phyloP scores from a whole-genome alignment of 2,329 filamentous ascomycete species.

The Penicillium sumatraense region DNA sequence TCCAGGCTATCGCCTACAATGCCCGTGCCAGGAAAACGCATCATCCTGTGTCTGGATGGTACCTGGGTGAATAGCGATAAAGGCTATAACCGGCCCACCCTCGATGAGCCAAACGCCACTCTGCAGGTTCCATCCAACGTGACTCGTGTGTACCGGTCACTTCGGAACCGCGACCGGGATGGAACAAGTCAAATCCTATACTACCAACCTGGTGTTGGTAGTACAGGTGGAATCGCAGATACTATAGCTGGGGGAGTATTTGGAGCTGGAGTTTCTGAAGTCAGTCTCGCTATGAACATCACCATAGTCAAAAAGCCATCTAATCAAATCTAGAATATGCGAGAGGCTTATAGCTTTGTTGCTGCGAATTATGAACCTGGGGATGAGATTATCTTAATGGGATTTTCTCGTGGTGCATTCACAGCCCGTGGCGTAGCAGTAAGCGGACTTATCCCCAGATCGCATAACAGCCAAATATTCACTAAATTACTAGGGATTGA shows the following conservation, averaged over 20 bases:
- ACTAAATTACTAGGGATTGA: slow-evolving; percentile 27
- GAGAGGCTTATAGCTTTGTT: slow-evolving; percentile 32
- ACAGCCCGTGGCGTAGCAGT: slow-evolving; percentile 41
- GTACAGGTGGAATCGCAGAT: slow-evolving; percentile 17
- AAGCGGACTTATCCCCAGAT: not conserved
- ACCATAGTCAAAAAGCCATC: not conserved
- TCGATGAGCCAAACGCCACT: slow-evolving; percentile 18
- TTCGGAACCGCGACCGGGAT: slow-evolving; percentile 16
- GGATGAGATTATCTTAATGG: slow-evolving; percentile 44
- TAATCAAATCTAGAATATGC: slow-evolving; percentile 15
- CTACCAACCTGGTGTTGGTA: slow-evolving; percentile 23
- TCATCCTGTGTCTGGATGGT: slow-evolving; percentile 23
- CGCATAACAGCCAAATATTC: not conserved
- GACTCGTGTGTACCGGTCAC: slow-evolving; percentile 20
- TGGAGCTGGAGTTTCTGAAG: slow-evolving; percentile 21
- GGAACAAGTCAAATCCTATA: slow-evolving; percentile 21
- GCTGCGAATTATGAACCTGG: slow-evolving; percentile 40
- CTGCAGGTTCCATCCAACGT: slow-evolving; percentile 22
- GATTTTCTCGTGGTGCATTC: slow-evolving; percentile 44
- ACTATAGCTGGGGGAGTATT: slow-evolving; percentile 21
- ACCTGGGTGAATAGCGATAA: slow-evolving; percentile 28
- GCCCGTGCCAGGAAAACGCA: slow-evolving; percentile 17
- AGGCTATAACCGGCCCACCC: slow-evolving; percentile 18
- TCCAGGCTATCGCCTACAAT: slow-evolving; percentile 5
- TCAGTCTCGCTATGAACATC: not conserved